A percentile compares a stretch with the other conserved stretches of the same genome.
Conservation (phyloP, 2,329 filamentous ascomycete species). For the Colletotrichum magnum region DNA sequence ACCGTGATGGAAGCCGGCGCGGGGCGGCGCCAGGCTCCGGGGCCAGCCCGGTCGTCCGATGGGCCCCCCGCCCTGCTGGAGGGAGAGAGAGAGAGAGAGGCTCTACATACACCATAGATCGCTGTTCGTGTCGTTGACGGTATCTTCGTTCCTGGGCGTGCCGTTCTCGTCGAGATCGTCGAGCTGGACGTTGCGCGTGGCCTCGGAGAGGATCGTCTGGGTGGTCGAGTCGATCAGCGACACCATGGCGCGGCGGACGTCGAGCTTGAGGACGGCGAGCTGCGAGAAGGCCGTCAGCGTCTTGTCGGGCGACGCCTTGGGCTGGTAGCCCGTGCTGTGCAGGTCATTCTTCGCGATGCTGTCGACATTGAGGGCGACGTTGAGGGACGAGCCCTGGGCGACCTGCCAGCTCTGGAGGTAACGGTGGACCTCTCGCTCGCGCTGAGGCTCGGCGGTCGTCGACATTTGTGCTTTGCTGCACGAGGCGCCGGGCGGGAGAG, state of each 20-base stretch:
- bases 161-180: constrained; percentile 45
- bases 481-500: too few species aligned
- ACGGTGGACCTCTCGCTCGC: constrained; percentile 50
- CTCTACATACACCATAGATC: constrained; percentile 53
- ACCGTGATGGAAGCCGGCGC: background rate
- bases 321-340: constrained; percentile 49
- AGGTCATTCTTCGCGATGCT: constrained; percentile 47
- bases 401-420: constrained; percentile 50
- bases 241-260: constrained; percentile 63
- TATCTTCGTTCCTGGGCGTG: background rate
- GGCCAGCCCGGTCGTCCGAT: background rate
- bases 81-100: constrained; percentile 15
- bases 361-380: constrained; percentile 50
- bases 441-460: constrained; percentile 42
- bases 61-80: background rate
- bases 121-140: constrained; percentile 40
- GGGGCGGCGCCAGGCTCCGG: background rate
- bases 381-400: constrained; percentile 50
- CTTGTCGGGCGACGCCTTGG: constrained; percentile 52
- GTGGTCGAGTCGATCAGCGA: constrained; percentile 61
- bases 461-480: constrained; percentile 18
- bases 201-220: constrained; percentile 67
- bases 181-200: constrained; percentile 61
- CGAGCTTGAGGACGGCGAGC: constrained; percentile 62
- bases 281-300: constrained; percentile 64